phyloP scores from a whole-genome alignment of 2,329 filamentous ascomycete species.

The Penicillium sumatraense region DNA sequence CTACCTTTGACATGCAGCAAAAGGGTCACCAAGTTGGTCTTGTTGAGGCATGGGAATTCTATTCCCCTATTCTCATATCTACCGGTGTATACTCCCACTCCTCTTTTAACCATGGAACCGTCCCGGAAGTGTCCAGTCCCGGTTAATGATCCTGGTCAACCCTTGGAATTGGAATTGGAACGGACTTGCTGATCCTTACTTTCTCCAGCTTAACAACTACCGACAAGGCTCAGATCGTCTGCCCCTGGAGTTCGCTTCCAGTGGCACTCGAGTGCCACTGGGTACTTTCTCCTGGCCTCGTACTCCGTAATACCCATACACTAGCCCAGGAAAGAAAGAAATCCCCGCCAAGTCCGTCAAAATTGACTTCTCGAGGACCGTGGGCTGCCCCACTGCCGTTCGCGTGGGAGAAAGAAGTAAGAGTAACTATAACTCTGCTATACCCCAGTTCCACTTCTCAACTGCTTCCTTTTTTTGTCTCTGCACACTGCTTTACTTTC shows the following conservation, averaged over 20 bases:
- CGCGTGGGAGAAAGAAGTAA: no score
- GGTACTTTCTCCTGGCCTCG: no score
- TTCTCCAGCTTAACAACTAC: constrained; percentile 1
- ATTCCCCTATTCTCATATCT: no score
- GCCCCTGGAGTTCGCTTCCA: constrained; percentile 1
- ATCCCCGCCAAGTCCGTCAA: constrained; percentile 7
- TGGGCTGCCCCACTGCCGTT: not conserved
- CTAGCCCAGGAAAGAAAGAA: not conserved
- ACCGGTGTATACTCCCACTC: no score
- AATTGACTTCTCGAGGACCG: constrained; percentile 11
- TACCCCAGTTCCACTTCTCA: constrained; percentile 11
- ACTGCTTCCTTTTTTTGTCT: constrained; percentile 6
- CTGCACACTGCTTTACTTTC: constrained; percentile 5
- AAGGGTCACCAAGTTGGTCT: no score
- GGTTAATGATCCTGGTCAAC: constrained; percentile 17
- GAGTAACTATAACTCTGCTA: constrained; percentile 3
- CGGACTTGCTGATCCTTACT: constrained; percentile 7
- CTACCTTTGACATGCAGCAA: no score
- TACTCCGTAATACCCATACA: no score
- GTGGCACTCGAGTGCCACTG: not conserved
- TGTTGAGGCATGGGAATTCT: no score
- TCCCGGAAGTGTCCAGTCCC: no score
- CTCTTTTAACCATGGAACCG: constrained; percentile 14
- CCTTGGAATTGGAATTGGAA: no score
- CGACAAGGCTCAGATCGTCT: not conserved